A percentile compares a stretch with the other conserved stretches of the same genome.
Conservation (phyloP, 495 filamentous ascomycete genomes). For the Umbilicaria muhlenbergii region DNA sequence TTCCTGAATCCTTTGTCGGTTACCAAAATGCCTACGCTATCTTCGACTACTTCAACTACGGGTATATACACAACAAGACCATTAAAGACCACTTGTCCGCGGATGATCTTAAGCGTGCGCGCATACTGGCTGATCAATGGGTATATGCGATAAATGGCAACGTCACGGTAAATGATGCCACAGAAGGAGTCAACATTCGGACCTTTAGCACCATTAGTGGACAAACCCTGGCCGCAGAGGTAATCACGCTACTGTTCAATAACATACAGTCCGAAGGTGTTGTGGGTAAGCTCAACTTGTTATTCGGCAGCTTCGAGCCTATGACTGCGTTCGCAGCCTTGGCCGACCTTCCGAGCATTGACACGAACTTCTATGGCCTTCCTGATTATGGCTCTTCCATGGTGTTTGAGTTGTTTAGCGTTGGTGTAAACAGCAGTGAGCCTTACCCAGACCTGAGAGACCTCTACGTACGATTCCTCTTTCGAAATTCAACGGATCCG, state of each 20-base stretch:
- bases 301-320: constrained; percentile 56
- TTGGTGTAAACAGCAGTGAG: constrained; percentile 23
- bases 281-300: constrained; percentile 39
- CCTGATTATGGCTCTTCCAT: constrained; percentile 54
- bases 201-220: constrained; percentile 36
- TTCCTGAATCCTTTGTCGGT: constrained; percentile 23
- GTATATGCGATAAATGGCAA: constrained; percentile 52
- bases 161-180: constrained; percentile 23
- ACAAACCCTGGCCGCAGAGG: constrained; percentile 47
- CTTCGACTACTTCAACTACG: constrained; percentile 63
- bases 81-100: constrained; percentile 37
- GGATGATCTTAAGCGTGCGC: constrained; percentile 37
- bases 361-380: constrained; percentile 50
- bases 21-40: constrained; percentile 45
- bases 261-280: constrained; percentile 28
- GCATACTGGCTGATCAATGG: constrained; percentile 48
- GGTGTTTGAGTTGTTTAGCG: constrained; percentile 61
- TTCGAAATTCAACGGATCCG: constrained; percentile 58
- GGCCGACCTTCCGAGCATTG: constrained; percentile 35
- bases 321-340: constrained; percentile 66
- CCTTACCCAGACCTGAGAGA: constrained; percentile 37
- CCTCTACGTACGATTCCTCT: constrained; percentile 58
- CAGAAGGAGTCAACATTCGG: constrained; percentile 34
- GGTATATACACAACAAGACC: constrained; percentile 50
- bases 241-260: constrained; percentile 36